Conservation (phyloP, 2,329 filamentous ascomycete species). For the Magnaporthiopsis poae region DNA sequence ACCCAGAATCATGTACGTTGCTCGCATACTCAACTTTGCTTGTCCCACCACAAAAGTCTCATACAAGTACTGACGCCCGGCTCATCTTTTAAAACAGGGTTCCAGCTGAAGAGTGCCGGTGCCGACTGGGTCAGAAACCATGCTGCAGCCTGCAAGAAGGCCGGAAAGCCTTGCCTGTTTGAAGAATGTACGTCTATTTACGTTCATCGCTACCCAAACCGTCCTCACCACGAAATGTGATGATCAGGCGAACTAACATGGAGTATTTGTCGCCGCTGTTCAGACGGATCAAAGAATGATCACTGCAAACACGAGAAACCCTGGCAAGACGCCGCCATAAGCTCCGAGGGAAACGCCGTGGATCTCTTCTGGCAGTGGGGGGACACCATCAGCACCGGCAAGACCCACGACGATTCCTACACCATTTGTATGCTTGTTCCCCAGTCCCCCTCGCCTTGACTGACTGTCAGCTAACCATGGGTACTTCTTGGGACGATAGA, state of each 20-base stretch:
- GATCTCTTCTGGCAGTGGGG: slow-evolving; percentile 34
- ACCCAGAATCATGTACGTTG: slow-evolving; percentile 24
- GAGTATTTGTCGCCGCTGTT: background rate
- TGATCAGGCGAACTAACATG: background rate
- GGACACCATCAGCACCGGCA: slow-evolving; percentile 30
- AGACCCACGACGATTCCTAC: slow-evolving; percentile 31
- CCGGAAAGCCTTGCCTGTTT: slow-evolving; percentile 29
- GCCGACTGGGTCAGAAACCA: slow-evolving; percentile 28
- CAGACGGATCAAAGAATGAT: slow-evolving; percentile 17
- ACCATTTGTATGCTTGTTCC: slow-evolving; percentile 26
- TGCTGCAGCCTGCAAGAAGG: slow-evolving; percentile 27
- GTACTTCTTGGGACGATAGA: slow-evolving; percentile 11
- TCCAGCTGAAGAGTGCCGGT: slow-evolving; percentile 25
- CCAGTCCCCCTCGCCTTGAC: background rate
- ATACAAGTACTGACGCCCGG: background rate
- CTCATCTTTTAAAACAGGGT: slow-evolving; percentile 15
- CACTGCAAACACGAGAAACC: slow-evolving; percentile 19
- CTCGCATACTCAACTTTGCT: background rate
- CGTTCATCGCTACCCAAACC: background rate
- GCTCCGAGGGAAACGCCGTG: slow-evolving; percentile 23
- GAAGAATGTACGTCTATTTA: slow-evolving; percentile 28
- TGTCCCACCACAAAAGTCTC: background rate
- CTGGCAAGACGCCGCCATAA: slow-evolving; percentile 24
- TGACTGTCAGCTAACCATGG: background rate
- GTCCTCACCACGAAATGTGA: background rate